These are phyloP conservation scores for Kokia cookei DNA, from an alignment of 441 rosid genomes.

Conservation along the genomic window DNA sequence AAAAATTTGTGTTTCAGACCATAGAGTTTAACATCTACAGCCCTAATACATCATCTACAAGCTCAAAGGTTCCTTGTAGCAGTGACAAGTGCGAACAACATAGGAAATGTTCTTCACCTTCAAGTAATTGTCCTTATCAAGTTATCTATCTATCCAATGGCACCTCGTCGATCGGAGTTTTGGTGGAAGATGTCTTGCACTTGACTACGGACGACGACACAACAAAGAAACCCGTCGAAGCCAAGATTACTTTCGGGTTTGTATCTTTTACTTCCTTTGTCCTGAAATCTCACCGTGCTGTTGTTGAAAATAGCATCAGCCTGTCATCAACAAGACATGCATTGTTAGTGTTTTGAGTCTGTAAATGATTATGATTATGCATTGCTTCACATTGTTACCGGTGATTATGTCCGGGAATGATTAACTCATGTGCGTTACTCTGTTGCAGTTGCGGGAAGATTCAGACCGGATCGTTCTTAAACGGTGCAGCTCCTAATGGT, in stretches of 20 bases:
- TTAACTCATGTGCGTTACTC: not conserved
- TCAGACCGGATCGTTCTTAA: constrained; percentile 80
- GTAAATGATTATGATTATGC: not conserved
- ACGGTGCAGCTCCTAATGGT: constrained; percentile 95
- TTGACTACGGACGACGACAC: constrained; percentile 38
- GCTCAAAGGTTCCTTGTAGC: constrained; percentile 56
- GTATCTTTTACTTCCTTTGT: constrained; percentile 10
- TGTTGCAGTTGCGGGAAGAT: constrained; percentile 71
- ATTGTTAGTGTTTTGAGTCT: no score
- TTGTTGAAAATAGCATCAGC: not conserved
- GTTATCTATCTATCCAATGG: constrained; percentile 65
- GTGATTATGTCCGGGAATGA: not conserved
- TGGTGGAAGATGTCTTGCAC: constrained; percentile 78
- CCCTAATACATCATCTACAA: constrained; percentile 70
- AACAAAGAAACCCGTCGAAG: constrained; percentile 31
- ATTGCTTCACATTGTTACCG: not conserved
- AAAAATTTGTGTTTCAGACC: constrained; percentile 27
- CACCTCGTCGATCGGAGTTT: constrained; percentile 65
- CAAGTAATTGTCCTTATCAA: constrained; percentile 60
- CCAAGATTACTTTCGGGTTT: constrained; percentile 72
- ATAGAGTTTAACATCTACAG: constrained; percentile 64
- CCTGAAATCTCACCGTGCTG: not conserved
- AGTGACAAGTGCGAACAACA: constrained; percentile 43
- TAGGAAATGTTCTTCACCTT: constrained; percentile 44
- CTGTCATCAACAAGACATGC: no score